Conservation (phyloP, 441 rosid species). For the Kokia cookei region DNA sequence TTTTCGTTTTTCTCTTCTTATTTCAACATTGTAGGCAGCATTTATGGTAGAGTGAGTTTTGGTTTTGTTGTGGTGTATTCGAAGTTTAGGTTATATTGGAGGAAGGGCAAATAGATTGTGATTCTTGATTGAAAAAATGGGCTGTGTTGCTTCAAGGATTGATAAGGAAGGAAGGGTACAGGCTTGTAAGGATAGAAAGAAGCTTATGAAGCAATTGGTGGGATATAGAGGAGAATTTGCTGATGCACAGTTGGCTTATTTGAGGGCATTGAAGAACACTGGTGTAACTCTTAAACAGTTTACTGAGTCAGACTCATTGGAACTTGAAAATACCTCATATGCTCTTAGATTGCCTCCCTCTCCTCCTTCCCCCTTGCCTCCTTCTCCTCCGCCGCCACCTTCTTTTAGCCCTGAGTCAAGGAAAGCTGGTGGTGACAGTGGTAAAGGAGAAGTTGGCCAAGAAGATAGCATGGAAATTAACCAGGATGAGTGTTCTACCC, state of each 20-base stretch:
- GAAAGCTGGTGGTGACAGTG: conserved; percentile 22
- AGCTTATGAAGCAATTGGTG: conserved; percentile 70
- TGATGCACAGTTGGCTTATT: conserved; percentile 65
- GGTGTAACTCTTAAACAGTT: conserved; percentile 91
- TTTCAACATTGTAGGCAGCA: not conserved
- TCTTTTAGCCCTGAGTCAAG: conserved; percentile 61
- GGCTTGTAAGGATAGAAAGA: conserved; percentile 79
- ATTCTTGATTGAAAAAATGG: conserved; percentile 35
- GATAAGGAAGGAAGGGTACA: conserved; percentile 76
- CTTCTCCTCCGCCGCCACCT: conserved; percentile 38
- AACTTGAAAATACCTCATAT: conserved; percentile 50
- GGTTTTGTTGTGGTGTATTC: conserved; percentile 1
- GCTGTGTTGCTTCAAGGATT: conserved; percentile 81
- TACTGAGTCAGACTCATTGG: conserved; percentile 82
- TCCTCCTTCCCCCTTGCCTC: not conserved
- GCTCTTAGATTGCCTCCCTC: conserved; percentile 26
- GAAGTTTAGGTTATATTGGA: conserved; percentile 5
- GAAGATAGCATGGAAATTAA: conserved; percentile 28
- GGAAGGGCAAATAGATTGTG: not conserved
- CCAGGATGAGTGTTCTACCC: conserved; percentile 10
- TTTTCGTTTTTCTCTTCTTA: not conserved
- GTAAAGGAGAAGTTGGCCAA: conserved; percentile 20
- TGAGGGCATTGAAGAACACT: conserved; percentile 79
- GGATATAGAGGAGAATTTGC: conserved; percentile 74
- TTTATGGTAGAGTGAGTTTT: conserved; percentile 3